Base-by-base conservation (phyloP, 2,329 filamentous ascomycete genomes). In the Pseudophaeomoniella oleicola region DNA sequence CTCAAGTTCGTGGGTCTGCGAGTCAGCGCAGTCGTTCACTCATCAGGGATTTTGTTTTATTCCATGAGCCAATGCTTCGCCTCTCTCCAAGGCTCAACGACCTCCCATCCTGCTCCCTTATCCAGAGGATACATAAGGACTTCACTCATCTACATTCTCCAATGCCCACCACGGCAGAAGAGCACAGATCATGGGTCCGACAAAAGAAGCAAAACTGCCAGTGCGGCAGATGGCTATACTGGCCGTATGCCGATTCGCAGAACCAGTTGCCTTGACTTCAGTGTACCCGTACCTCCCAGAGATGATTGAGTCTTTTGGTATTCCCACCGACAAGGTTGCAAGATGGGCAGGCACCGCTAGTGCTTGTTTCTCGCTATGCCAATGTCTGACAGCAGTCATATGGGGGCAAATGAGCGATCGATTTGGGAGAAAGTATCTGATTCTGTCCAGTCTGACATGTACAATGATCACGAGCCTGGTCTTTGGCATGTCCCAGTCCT, bases 391-490 rank as follows among this genome's bases (percentile, higher is more conserved):
- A 4, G 81, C 79, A 13, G 72, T 88, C 2, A 62, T 73, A 1
- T 88, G 83, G 82, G 79, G 85, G 4, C 70, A 75, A 44, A 71
- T 78, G 2, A 83, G 85, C 0, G 90, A 96, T 55, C 63, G 58
- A 31, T 74, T 82, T 42, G 90, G 88, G 14, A 74, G 88, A 38
- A 94, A 94, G 52, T 81, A 80, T 1, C 72, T 80, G 29, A 83
- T 96, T 40, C 65, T 96, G 11, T 51, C 69, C 5, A 85, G 82
- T 0, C 64, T 90, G 13, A 55, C 76, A 27, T 81, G 72, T 47
- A 93, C 86, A 32, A 92, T 94, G 82, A 52, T 78, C 1, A 80
- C 80, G 30, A 86, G 81, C 46, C 48, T 94, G 14, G 45, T 85
- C 15, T 94, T 87, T 73, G 88, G 90, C 4, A 75, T 94, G 58